phyloP scores from a whole-genome alignment of 495 filamentous ascomycete genomes.

The Penicillium crystallinum region DNA sequence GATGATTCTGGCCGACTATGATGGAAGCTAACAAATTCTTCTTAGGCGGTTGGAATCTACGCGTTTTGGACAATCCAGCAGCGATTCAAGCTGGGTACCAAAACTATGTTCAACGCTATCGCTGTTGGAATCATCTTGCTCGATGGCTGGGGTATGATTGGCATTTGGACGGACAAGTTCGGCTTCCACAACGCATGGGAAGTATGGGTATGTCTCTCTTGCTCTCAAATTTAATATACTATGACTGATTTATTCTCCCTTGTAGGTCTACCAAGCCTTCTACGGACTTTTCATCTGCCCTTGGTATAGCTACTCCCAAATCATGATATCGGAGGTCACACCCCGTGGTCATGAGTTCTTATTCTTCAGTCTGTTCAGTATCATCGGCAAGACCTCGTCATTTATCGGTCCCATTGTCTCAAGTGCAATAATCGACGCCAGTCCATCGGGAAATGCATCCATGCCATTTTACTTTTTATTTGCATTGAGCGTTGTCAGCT shows the following conservation, averaged over 20 bases:
- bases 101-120: constrained; percentile 60
- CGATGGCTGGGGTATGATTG: constrained; percentile 63
- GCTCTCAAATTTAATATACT: neutral
- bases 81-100: constrained; percentile 47
- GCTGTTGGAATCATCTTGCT: constrained; percentile 53
- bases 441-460: constrained; percentile 45
- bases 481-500: constrained; percentile 51
- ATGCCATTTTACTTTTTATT: constrained; percentile 63
- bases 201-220: constrained; percentile 42
- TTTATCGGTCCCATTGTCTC: constrained; percentile 63
- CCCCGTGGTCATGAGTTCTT: constrained; percentile 61
- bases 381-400: constrained; percentile 58
- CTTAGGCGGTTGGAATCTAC: constrained; percentile 53
- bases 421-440: constrained; percentile 61
- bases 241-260: neutral
- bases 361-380: constrained; percentile 62
- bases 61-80: constrained; percentile 55
- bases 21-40: neutral
- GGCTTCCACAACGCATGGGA: constrained; percentile 62
- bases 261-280: constrained; percentile 54
- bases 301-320: constrained; percentile 64
- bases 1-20: too few species aligned
- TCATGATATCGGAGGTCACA: constrained; percentile 63
- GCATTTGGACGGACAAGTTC: constrained; percentile 57
- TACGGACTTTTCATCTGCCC: constrained; percentile 63